phyloP scores from a whole-genome alignment of 768 basidiomycete genomes.

The Botryobasidium botryosum region DNA sequence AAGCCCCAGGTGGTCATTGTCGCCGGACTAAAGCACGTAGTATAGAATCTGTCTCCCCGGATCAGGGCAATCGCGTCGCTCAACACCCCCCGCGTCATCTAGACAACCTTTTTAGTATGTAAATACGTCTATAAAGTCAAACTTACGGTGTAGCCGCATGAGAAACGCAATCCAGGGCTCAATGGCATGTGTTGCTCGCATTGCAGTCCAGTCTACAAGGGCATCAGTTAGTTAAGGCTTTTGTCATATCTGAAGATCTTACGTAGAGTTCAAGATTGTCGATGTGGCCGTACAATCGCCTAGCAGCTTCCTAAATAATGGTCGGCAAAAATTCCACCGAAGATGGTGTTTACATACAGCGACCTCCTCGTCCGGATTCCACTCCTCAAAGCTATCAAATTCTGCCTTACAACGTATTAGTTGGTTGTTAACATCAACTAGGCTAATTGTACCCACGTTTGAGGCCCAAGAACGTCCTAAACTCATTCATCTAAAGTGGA shows the following conservation, averaged over 20 bases:
- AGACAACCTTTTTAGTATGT: not conserved
- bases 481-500: not conserved
- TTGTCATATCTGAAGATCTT: slow-evolving; percentile 6
- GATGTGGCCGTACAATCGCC: slow-evolving; percentile 6
- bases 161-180: not conserved
- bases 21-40: slow-evolving; percentile 49
- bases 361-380: slow-evolving; percentile 7
- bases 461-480: slow-evolving; percentile 8
- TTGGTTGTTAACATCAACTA: too few species aligned
- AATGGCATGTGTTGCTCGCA: slow-evolving; percentile 6
- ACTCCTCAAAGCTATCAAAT: slow-evolving; percentile 11
- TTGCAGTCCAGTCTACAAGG: not conserved
- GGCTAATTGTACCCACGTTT: too few species aligned
- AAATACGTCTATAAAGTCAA: not conserved
- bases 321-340: too few species aligned
- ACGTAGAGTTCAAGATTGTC: slow-evolving; percentile 12
- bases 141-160: not conserved
- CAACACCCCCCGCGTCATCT: slow-evolving; percentile 11
- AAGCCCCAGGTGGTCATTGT: slow-evolving; percentile 73
- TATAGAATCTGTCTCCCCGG: slow-evolving; percentile 48
- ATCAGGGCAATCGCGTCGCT: slow-evolving; percentile 13
- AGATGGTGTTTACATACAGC: not conserved
- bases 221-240: not conserved
- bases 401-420: too few species aligned
- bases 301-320: slow-evolving; percentile 8